Conservation (phyloP, 2,329 filamentous ascomycete species). For the Clarireedia hainanense region DNA sequence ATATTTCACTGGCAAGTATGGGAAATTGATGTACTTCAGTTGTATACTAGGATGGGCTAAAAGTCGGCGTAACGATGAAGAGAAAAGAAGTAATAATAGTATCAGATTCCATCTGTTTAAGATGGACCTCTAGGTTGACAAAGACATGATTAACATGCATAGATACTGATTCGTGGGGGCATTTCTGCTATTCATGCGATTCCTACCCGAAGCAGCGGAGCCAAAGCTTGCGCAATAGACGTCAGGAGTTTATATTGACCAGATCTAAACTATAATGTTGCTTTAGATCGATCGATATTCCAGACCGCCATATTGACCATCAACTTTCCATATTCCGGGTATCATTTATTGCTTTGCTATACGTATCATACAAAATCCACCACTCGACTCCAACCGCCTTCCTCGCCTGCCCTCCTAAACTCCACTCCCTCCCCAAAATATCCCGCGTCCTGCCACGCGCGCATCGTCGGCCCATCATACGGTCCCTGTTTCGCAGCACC, state of each 20-base stretch:
- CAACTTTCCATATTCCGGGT: neutral
- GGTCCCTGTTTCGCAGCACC: constrained; percentile 74
- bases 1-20: neutral
- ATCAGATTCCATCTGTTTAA: neutral
- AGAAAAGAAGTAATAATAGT: neutral
- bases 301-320: neutral
- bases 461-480: constrained; percentile 79
- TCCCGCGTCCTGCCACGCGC: constrained; percentile 81
- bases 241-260: neutral
- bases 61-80: constrained; percentile 2
- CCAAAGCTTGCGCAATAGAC: neutral
- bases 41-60: constrained; percentile 8
- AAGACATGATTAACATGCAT: neutral
- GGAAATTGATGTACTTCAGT: constrained; percentile 2
- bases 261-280: too few relatives aligned
- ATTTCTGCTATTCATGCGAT: neutral
- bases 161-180: neutral
- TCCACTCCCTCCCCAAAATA: constrained; percentile 91
- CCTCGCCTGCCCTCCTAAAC: constrained; percentile 53
- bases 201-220: too few relatives aligned
- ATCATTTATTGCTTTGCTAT: neutral
- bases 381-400: constrained; percentile 32
- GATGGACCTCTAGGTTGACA: neutral
- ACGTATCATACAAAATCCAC: constrained; percentile 29
- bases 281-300: too few relatives aligned